Percentiles rank a stretch among this genome's conserved stretches.
Conservation (phyloP, 1,284 basidiomycete genomes). For the Microbotryum saponariae region DNA sequence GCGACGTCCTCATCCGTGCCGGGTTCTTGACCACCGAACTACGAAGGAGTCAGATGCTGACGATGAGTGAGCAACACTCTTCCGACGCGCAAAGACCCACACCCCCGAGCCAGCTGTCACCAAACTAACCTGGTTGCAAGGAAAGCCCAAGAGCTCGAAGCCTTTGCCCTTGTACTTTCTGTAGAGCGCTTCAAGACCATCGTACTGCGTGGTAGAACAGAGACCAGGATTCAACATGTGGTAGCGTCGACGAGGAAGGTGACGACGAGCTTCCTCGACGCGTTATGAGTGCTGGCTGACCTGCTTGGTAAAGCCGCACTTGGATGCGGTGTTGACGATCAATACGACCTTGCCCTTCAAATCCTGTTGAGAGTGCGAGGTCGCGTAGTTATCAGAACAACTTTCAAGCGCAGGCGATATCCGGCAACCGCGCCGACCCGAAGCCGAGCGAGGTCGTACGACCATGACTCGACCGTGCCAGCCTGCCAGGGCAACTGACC, state of each 20-base stretch:
- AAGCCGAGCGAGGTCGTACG: too few species aligned
- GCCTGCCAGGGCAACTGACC: slow-evolving; percentile 4
- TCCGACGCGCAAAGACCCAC: background rate
- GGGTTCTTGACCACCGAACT: slow-evolving; percentile 41
- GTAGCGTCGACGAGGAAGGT: too few species aligned
- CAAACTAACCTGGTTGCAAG: slow-evolving; percentile 5
- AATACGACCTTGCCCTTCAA: slow-evolving; percentile 50
- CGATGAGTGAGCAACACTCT: background rate
- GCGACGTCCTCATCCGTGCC: slow-evolving; percentile 8
- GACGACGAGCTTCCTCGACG: slow-evolving; percentile 7
- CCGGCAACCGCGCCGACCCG: too few species aligned
- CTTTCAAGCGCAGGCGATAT: too few species aligned
- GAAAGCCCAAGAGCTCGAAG: slow-evolving; percentile 38
- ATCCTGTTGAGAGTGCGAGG: slow-evolving; percentile 16
- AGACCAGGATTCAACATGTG: background rate
- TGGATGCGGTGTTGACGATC: slow-evolving; percentile 50
- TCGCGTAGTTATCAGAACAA: too few species aligned
- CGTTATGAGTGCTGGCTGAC: background rate
- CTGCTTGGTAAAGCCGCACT: slow-evolving; percentile 36
- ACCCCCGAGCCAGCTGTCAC: background rate
- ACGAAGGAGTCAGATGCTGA: slow-evolving; percentile 45
- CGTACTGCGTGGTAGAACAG: background rate
- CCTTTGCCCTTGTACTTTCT: slow-evolving; percentile 47
- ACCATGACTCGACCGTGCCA: too few species aligned
- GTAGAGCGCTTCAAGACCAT: slow-evolving; percentile 40